A percentile compares a stretch with the other conserved stretches of the same genome.
Conservation (phyloP, 495 filamentous ascomycete species). For the Aspergillus haitiensis region DNA sequence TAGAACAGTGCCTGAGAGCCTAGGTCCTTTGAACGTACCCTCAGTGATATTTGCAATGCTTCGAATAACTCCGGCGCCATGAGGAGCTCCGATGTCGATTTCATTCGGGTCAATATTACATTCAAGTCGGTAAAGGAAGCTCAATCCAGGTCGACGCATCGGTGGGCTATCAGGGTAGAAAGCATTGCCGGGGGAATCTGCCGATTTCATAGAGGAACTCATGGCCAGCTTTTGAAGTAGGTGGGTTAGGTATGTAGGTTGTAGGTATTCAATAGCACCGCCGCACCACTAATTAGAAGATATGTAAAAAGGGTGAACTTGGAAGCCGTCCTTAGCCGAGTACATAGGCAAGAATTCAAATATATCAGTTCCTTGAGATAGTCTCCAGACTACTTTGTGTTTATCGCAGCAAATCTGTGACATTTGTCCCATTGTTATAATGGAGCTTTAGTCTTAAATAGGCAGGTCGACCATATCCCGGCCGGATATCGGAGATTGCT, state of each 20-base stretch:
- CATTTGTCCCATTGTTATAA: background rate
- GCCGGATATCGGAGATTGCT: background rate
- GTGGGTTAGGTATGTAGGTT: background rate
- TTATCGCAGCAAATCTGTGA: background rate
- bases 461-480: slow-evolving; percentile 3
- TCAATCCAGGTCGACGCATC: slow-evolving; percentile 32
- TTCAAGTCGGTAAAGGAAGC: slow-evolving; percentile 32
- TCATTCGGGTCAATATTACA: slow-evolving; percentile 30
- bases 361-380: too few species aligned
- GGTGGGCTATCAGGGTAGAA: slow-evolving; percentile 29
- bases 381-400: too few species aligned
- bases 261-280: background rate
- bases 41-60: slow-evolving; percentile 33
- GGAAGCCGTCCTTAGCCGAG: too few species aligned
- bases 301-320: background rate
- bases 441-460: background rate
- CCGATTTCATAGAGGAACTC: background rate
- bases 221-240: background rate
- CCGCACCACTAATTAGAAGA: background rate
- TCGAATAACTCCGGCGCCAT: slow-evolving; percentile 27
- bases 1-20: slow-evolving; percentile 28
- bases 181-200: slow-evolving; percentile 28
- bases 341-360: too few species aligned
- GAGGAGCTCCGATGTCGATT: slow-evolving; percentile 30
- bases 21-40: slow-evolving; percentile 31